These are phyloP conservation scores for Blastomyces parvus DNA, from an alignment of 2,329 filamentous ascomycete species.

Conservation along the genomic window DNA sequence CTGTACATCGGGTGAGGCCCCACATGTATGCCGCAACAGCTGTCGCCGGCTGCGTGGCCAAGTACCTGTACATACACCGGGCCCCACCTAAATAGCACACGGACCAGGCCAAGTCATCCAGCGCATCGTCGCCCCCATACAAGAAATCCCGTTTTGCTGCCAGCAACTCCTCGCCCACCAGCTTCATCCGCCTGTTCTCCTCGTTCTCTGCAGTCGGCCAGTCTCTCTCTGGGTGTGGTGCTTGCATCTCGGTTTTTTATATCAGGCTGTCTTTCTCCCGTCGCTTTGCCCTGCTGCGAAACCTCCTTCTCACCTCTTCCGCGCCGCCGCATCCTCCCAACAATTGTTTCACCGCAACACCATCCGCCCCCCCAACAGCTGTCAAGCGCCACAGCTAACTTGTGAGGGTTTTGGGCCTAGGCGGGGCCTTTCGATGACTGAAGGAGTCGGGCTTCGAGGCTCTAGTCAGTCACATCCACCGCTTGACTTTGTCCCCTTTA, in stretches of 20 bases:
- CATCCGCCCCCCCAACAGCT: background rate
- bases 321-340: background rate
- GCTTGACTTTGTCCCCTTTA: background rate
- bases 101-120: background rate
- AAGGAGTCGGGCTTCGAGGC: background rate
- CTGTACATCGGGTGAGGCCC: background rate
- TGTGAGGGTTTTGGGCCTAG: background rate
- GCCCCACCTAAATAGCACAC: background rate
- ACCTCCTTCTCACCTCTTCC: too few species aligned
- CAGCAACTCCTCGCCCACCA: background rate
- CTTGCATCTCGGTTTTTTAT: background rate
- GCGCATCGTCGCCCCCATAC: background rate
- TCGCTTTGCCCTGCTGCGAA: background rate
- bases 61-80: conserved; percentile 1
- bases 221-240: background rate
- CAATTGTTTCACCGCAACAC: conserved; percentile 3
- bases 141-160: background rate
- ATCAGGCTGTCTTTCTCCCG: background rate
- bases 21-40: background rate
- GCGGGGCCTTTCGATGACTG: conserved; percentile 1
- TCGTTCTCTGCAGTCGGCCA: background rate
- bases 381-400: background rate
- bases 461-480: background rate
- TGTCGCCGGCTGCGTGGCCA: background rate
- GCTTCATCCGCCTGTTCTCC: background rate